phyloP scores from a whole-genome alignment of 164 flowering plant genomes.

The Magnolia officinalis region DNA sequence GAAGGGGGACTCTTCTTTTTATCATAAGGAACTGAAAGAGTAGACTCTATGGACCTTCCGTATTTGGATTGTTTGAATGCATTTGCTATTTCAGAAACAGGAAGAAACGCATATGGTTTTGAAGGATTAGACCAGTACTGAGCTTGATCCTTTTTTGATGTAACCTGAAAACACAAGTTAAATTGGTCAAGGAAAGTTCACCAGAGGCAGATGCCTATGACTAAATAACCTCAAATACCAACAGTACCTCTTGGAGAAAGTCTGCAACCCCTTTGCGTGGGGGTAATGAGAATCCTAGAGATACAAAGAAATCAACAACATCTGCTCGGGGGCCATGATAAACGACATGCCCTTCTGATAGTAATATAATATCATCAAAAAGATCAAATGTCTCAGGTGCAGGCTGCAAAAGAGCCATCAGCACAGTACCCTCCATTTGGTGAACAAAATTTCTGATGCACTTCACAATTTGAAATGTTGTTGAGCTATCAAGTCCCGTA shows the following conservation, averaged over 20 bases:
- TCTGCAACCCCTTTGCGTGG: slow-evolving; percentile 88
- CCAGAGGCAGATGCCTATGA: not conserved
- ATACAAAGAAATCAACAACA: slow-evolving; percentile 73
- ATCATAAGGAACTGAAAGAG: slow-evolving; percentile 46
- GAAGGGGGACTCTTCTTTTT: slow-evolving; percentile 46
- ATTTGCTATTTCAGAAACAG: slow-evolving; percentile 62
- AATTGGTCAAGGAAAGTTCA: not conserved
- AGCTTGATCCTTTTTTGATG: slow-evolving; percentile 84
- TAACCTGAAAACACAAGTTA: slow-evolving; percentile 48
- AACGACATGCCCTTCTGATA: slow-evolving; percentile 76
- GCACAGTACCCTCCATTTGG: slow-evolving; percentile 72
- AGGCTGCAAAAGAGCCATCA: slow-evolving; percentile 94
- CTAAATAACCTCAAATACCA: not conserved
- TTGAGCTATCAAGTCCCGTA: slow-evolving; percentile 94
- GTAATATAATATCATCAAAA: slow-evolving; percentile 77
- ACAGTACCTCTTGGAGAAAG: slow-evolving; percentile 89
- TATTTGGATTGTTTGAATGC: slow-evolving; percentile 55
- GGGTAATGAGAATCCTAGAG: slow-evolving; percentile 70
- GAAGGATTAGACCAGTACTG: slow-evolving; percentile 88
- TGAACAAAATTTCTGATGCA: slow-evolving; percentile 77
- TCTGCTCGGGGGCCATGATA: slow-evolving; percentile 80
- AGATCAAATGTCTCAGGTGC: slow-evolving; percentile 92
- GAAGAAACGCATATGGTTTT: slow-evolving; percentile 55
- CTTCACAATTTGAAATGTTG: slow-evolving; percentile 89
- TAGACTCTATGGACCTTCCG: slow-evolving; percentile 41